These are phyloP conservation scores for Sporothrix euskadiensis DNA, from an alignment of 2,329 filamentous ascomycete genomes.

Conservation along the genomic window DNA sequence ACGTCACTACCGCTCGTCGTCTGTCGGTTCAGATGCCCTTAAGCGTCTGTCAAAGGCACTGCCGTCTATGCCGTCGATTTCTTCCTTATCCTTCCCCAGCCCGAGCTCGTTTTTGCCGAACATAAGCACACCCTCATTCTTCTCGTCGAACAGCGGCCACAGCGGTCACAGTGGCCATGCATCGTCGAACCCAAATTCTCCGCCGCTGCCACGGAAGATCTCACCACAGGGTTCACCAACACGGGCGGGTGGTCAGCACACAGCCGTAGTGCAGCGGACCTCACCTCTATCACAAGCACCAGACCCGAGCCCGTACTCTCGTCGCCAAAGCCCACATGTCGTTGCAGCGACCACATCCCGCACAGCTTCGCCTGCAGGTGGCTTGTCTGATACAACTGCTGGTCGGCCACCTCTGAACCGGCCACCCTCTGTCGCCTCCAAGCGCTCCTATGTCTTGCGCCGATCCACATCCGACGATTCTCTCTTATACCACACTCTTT, in stretches of 20 bases:
- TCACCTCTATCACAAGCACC: neutral
- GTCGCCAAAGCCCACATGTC: neutral
- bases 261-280: neutral
- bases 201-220: neutral
- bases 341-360: neutral
- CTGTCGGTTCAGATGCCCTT: slow-evolving; percentile 58
- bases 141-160: slow-evolving; percentile 36
- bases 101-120: slow-evolving; percentile 42
- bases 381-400: neutral
- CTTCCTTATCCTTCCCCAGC: slow-evolving; percentile 53
- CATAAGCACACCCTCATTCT: slow-evolving; percentile 43
- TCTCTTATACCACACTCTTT: slow-evolving; percentile 72
- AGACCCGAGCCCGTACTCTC: neutral
- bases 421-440: slow-evolving; percentile 35
- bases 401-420: neutral
- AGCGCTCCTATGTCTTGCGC: slow-evolving; percentile 48
- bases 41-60: slow-evolving; percentile 59
- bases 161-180: slow-evolving; percentile 29
- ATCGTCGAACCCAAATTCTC: neutral
- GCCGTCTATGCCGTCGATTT: slow-evolving; percentile 33
- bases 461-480: slow-evolving; percentile 76
- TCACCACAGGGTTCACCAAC: slow-evolving; percentile 16
- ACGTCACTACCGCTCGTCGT: slow-evolving; percentile 53
- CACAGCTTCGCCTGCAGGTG: slow-evolving; percentile 1
- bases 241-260: neutral